Conservation (phyloP, 108 stramenopile species). For the Skeletonema grethae region DNA sequence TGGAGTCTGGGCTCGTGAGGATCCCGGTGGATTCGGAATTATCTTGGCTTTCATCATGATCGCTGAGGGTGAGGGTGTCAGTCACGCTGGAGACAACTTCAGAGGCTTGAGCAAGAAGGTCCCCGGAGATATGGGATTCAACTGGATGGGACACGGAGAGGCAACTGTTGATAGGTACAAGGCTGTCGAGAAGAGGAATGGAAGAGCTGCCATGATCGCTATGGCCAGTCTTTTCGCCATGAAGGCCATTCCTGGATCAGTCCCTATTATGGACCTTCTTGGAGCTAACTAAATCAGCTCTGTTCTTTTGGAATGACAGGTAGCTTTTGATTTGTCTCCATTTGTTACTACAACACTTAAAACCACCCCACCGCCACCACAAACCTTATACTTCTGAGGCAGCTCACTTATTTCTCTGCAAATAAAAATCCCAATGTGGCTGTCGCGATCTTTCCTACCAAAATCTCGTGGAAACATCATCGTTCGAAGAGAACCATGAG, state of each 20-base stretch:
- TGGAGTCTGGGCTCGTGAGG: slow-evolving; percentile 72
- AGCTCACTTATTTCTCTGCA: slow-evolving; percentile 1
- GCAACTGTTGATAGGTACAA: slow-evolving; percentile 76
- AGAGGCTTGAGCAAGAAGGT: slow-evolving; percentile 83
- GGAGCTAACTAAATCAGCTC: slow-evolving; percentile 64
- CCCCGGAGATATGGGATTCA: slow-evolving; percentile 85
- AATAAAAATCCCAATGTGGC: slow-evolving; percentile 4
- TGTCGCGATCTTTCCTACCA: neutral
- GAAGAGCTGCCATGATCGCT: slow-evolving; percentile 92
- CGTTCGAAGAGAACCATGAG: neutral
- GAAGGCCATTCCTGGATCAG: slow-evolving; percentile 85
- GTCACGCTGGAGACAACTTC: slow-evolving; percentile 92
- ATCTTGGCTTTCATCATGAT: slow-evolving; percentile 79
- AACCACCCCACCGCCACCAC: neutral
- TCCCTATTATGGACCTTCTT: slow-evolving; percentile 89
- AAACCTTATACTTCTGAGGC: slow-evolving; percentile 1
- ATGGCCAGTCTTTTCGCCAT: slow-evolving; percentile 89
- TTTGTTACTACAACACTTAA: neutral
- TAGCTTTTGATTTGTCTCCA: slow-evolving; percentile 9
- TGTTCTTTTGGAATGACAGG: slow-evolving; percentile 6
- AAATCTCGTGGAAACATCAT: neutral
- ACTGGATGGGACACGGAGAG: slow-evolving; percentile 71
- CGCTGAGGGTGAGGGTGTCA: slow-evolving; percentile 87
- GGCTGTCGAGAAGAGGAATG: slow-evolving; percentile 85
- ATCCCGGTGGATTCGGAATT: slow-evolving; percentile 74